These are phyloP conservation scores for Pseudoscleropodium purum DNA, from an alignment of 225 moss, liverwort and hornwort species.

Conservation along the genomic window DNA sequence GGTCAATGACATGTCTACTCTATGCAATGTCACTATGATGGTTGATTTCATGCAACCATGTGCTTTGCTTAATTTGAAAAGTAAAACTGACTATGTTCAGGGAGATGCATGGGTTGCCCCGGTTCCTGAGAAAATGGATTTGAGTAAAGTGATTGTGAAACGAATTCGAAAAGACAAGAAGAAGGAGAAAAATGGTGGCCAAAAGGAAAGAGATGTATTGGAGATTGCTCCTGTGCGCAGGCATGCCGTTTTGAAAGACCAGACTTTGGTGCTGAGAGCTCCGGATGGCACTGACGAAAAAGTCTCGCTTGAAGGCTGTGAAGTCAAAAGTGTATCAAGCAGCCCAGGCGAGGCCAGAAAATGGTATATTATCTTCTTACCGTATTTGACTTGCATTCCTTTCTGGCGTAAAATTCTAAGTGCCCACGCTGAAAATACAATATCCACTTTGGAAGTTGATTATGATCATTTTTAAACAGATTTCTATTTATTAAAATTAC, in stretches of 20 bases:
- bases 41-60: not conserved
- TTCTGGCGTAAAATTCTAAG: not conserved
- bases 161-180: conserved; percentile 50
- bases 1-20: not conserved
- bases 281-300: conserved; percentile 42
- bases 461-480: not conserved
- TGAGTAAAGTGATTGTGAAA: conserved; percentile 53
- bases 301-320: conserved; percentile 68
- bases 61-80: not conserved
- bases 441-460: not conserved
- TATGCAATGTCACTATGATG: not conserved
- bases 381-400: not conserved
- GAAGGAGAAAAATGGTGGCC: conserved; percentile 42
- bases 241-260: conserved; percentile 48
- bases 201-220: conserved; percentile 30
- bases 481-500: not conserved
- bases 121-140: conserved; percentile 40
- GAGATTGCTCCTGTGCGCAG: conserved; percentile 73
- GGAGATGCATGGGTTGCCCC: conserved; percentile 77
- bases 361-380: conserved; percentile 43
- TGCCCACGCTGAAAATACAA: not conserved
- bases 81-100: conserved; percentile 13
- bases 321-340: conserved; percentile 56
- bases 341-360: conserved; percentile 52
- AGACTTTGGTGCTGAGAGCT: conserved; percentile 38